These are phyloP conservation scores for Populus nigra DNA, from an alignment of 345 rosid species.

Conservation along the genomic window DNA sequence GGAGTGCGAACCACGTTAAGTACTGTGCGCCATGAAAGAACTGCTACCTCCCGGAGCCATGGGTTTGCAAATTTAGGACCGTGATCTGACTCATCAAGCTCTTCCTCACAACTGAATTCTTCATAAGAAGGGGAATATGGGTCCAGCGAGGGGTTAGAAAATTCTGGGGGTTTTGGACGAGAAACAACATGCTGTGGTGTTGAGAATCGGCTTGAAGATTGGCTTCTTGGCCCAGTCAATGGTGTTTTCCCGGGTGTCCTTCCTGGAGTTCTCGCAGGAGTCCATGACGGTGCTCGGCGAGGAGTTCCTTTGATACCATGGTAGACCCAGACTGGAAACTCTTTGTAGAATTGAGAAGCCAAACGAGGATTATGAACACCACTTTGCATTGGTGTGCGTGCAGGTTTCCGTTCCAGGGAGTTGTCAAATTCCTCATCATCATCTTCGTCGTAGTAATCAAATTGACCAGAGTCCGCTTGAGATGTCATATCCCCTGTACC, in stretches of 20 bases:
- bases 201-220: conserved; percentile 24
- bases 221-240: conserved; percentile 27
- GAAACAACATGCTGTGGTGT: conserved; percentile 31
- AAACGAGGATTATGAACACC: conserved; percentile 44
- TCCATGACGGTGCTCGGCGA: conserved; percentile 53
- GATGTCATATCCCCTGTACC: conserved; percentile 29
- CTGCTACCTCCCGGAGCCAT: conserved; percentile 55
- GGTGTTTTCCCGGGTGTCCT: conserved; percentile 42
- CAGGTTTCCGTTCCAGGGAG: conserved; percentile 46
- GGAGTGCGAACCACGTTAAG: conserved; percentile 58
- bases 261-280: conserved; percentile 54
- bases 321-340: conserved; percentile 61
- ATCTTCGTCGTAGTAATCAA: conserved; percentile 18
- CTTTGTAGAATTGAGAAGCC: conserved; percentile 67
- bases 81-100: conserved; percentile 44
- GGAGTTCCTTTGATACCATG: conserved; percentile 52
- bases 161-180: conserved; percentile 30
- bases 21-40: conserved; percentile 51
- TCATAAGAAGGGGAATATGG: conserved; percentile 35
- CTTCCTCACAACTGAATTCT: conserved; percentile 32
- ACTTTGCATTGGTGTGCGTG: conserved; percentile 45
- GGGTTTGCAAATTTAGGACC: conserved; percentile 62
- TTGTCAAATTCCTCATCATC: conserved; percentile 44
- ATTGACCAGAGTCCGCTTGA: conserved; percentile 20
- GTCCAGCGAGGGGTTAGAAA: conserved; percentile 23